These are phyloP conservation scores for Blastocladiella emersonii DNA, from an alignment of 371 early-diverging fungal species.

Conservation along the genomic window DNA sequence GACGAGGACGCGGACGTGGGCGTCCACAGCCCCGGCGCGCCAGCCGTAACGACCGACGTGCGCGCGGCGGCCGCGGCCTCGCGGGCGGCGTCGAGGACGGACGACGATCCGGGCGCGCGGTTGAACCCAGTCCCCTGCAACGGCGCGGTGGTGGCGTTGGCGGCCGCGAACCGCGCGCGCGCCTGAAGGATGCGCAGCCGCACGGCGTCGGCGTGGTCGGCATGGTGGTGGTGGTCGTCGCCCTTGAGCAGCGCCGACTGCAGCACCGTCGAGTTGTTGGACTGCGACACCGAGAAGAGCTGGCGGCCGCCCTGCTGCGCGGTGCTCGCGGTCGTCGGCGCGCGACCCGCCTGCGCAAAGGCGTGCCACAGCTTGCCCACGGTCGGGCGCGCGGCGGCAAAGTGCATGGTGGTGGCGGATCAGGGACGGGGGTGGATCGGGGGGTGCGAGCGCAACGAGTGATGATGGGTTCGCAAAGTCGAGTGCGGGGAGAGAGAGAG, in stretches of 20 bases:
- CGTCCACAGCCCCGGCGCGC: neutral
- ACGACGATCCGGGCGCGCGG: neutral
- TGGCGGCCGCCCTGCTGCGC: neutral
- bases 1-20: neutral
- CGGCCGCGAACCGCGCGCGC: neutral
- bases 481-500: too few species aligned
- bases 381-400: neutral
- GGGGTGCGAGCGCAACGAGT: too few species aligned
- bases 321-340: neutral
- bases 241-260: too few species aligned
- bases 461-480: too few species aligned
- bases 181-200: neutral
- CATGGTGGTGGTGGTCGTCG: neutral
- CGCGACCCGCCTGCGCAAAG: neutral
- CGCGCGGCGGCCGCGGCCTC: neutral
- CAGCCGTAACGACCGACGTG: neutral
- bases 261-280: neutral
- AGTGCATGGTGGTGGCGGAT: too few species aligned
- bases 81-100: neutral
- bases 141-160: too few species aligned
- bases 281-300: neutral
- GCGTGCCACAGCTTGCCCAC: neutral
- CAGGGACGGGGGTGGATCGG: too few species aligned
- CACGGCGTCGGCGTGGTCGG: neutral
- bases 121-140: too few species aligned